These are phyloP conservation scores for Malassezia nana DNA, from an alignment of 1,284 basidiomycete genomes.

Conservation along the genomic window DNA sequence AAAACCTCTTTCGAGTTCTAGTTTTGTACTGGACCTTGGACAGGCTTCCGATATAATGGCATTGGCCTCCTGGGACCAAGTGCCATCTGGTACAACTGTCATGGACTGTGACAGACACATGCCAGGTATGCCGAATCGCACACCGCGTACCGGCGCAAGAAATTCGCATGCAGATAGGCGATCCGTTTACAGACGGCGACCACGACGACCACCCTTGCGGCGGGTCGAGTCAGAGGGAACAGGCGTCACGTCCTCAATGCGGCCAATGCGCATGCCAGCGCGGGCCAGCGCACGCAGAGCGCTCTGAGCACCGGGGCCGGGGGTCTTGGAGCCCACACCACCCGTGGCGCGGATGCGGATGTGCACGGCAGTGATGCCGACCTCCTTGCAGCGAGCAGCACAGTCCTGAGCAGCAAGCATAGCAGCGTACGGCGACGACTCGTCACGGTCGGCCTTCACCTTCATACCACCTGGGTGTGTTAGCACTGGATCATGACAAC, in stretches of 20 bases:
- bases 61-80: slow-evolving; percentile 2
- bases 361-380: slow-evolving; percentile 94
- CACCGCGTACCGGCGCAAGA: background rate
- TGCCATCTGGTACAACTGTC: slow-evolving; percentile 9
- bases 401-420: slow-evolving; percentile 99
- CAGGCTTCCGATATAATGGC: slow-evolving; percentile 12
- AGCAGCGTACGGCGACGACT: slow-evolving; percentile 97
- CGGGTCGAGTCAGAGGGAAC: slow-evolving; percentile 94
- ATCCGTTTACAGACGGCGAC: slow-evolving; percentile 71
- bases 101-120: slow-evolving; percentile 1
- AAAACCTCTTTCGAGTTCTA: slow-evolving; percentile 11
- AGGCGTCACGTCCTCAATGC: slow-evolving; percentile 86
- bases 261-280: slow-evolving; percentile 94
- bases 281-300: slow-evolving; percentile 96
- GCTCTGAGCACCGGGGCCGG: slow-evolving; percentile 93
- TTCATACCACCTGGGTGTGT: slow-evolving; percentile 77
- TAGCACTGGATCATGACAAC: background rate
- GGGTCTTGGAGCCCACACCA: slow-evolving; percentile 97
- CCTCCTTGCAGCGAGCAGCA: slow-evolving; percentile 90
- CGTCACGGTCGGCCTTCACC: slow-evolving; percentile 99
- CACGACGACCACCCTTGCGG: slow-evolving; percentile 99
- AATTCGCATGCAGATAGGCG: background rate
- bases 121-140: background rate
- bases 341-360: slow-evolving; percentile 97
- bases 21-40: slow-evolving; percentile 17